A percentile compares a stretch with the other conserved stretches of the same genome.
Evolutionary conservation across 1,139 yeast species (phyloP).

Genomic region (Debaryomycetaceae sp.): DNA sequence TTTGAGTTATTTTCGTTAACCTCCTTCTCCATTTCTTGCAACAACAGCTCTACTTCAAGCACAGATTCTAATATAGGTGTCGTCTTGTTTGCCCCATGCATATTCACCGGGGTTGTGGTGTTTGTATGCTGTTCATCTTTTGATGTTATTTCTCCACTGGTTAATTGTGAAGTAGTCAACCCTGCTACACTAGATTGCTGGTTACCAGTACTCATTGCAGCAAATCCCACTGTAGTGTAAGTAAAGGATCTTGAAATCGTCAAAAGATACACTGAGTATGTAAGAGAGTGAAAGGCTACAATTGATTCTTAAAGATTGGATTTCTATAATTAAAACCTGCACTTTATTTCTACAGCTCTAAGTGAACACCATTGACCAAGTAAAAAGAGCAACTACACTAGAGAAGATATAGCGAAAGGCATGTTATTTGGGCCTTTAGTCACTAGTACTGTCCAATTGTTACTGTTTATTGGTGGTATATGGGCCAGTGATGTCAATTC

Average conservation of each 20-base stretch:
- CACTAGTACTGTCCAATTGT: background rate
- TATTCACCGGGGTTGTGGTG: background rate
- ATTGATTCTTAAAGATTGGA: too few species aligned
- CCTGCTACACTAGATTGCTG: conserved; percentile 8
- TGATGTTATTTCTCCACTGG: conserved; percentile 11
- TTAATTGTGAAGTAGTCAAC: conserved; percentile 17
- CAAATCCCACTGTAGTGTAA: too few species aligned
- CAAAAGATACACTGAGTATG: too few species aligned
- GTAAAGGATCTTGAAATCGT: too few species aligned
- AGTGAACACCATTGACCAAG: too few species aligned
- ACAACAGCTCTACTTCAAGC: background rate
- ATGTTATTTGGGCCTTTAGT: background rate
- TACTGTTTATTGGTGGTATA: background rate
- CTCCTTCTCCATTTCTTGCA: background rate
- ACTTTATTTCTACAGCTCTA: background rate
- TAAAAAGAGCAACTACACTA: too few species aligned
- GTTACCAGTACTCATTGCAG: background rate
- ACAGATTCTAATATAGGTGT: background rate
- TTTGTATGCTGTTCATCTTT: background rate
- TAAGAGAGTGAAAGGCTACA: too few species aligned
- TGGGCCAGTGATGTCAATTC: background rate
- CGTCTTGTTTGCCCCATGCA: background rate
- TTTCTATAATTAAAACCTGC: background rate
- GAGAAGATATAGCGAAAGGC: too few species aligned
- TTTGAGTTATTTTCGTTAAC: background rate